Evolutionary conservation across 1,284 basidiomycete species (phyloP), one percentile per base, ranked within the genome.

Genomic region (Trichosporon sp.): DNA sequence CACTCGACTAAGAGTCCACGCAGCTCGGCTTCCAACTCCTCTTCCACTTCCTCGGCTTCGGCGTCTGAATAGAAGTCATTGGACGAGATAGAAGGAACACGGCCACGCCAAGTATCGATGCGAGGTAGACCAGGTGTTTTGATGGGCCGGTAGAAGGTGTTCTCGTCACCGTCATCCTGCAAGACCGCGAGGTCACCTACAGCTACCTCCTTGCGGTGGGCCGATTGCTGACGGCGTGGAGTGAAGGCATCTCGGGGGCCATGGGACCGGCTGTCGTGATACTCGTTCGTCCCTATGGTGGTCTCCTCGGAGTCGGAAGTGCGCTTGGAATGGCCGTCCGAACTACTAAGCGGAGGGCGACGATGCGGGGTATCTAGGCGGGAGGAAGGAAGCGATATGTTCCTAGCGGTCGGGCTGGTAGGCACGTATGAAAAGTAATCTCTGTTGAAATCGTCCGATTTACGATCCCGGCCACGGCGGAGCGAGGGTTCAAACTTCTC

Each of bases 1-100:
- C 92, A 96, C 4, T 90, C 89, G 90, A 99, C 94, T 33, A 99
- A 93, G 68, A 92, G 92, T 69, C 93, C 91, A 49, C 91, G 87
- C 36, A 99, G 85, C 73, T 97, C 91, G 73, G 49, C 49, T 27
- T 54, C 14, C 16, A 54, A 9, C 14, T 86, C 86, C 2, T 77
- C 72, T 29, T 69, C 70, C 8, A 66, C 70, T 3, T 74, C 70
- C 5, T 70, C 70, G 46, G 52, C 52, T 14, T 65, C 66, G 16
- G 37, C 37, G 21, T 44, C 29, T 16, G 52, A 56, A 29, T 49
- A 59, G 27, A n/a, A n/a, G 36, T 63, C 46, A 34, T 23, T 31
- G 10, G 36, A 31, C 0, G 60, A 36, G 23, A 23, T 21, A 11
- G 52, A 36, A 14, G 63, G 36, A 3, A 56, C 16, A 23, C 59